Percentiles rank a stretch among this genome's conserved stretches.
Conservation (phyloP, 2,329 filamentous ascomycete genomes). For the Paracorniculantispora psalliotae region DNA sequence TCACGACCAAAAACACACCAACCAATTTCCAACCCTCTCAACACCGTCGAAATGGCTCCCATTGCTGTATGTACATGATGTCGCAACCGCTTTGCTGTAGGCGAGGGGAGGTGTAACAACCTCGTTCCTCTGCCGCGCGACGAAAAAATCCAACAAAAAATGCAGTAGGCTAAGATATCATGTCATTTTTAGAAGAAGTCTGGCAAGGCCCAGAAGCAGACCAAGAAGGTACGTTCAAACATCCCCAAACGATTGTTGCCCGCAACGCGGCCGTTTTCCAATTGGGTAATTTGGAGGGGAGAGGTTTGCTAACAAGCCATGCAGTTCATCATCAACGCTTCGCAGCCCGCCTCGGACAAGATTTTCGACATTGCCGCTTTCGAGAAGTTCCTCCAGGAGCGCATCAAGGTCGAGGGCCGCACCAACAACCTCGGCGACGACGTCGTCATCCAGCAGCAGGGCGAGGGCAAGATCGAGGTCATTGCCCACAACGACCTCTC, state of each 20-base stretch:
- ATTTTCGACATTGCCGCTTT: constrained; percentile 99
- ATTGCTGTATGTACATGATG: constrained; percentile 75
- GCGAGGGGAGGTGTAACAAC: constrained; percentile 34
- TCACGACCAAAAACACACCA: constrained; percentile 20
- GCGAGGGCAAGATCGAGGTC: constrained; percentile 97
- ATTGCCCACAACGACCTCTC: constrained; percentile 97
- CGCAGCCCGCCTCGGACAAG: constrained; percentile 97
- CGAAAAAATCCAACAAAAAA: constrained; percentile 30
- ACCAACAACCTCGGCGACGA: constrained; percentile 96
- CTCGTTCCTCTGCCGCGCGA: neutral
- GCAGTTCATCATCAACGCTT: constrained; percentile 98
- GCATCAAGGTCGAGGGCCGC: constrained; percentile 99
- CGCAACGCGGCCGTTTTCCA: neutral
- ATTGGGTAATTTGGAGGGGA: neutral
- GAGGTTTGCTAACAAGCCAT: constrained; percentile 16
- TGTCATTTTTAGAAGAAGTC: constrained; percentile 62
- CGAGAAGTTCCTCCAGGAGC: constrained; percentile 99
- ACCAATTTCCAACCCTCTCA: constrained; percentile 19
- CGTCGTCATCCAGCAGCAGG: constrained; percentile 83
- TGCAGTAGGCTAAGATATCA: constrained; percentile 95
- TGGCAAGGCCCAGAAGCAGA: constrained; percentile 70
- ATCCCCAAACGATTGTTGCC: neutral
- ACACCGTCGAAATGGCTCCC: constrained; percentile 67
- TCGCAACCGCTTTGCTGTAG: constrained; percentile 84
- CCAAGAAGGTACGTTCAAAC: constrained; percentile 67